Evolutionary conservation across 176 grass and related monocot genomes (phyloP), one percentile per base, ranked within the genome.

Genomic region (Aegilops speltoides): DNA sequence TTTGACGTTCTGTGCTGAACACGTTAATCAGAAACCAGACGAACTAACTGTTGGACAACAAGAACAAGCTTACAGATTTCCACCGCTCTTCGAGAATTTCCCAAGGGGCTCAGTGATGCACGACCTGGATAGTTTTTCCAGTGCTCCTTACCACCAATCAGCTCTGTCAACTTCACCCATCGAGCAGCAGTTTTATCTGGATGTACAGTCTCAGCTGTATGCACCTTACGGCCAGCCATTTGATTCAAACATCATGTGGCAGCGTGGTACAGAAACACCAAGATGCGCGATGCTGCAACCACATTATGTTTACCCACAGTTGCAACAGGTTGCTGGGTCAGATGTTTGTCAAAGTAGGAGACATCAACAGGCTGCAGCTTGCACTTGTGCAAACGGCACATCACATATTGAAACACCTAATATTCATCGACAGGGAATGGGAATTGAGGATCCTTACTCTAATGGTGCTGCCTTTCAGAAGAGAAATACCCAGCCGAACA

Each of bases 271-370:
- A 12, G 90, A 83, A 78, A 65, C 38, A 23, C 85, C 87, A 56
- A 88, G 59, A 73, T 79, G 84, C 38, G 67, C 67, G 17, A 62
- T 64, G 80, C 73, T 84, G 61, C 68, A 86, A 23, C 23, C 77
- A 76, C 72, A 77, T 67, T 86, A 84, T 85, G 54, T 54, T 41
- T 89, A 83, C 60, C 76, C 82, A 79, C 89, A 88, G 80, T 43
- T 79, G 76, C 77, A 85, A 33, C 91, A 78, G 75, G 11, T 73
- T 79, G 76, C 88, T 57, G 68, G 66, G 61, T 84, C 64, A 65
- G 85, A 91, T 81, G 69, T 52, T 76, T 59, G 84, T 62, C 83
- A 8, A 78, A 71, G 50, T 34, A 82, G 78, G 40, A 93, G 48
- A 64, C 84, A 88, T 78, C 76, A 26, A 68, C 85, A 64, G 28